Base-by-base conservation (phyloP, 2,329 filamentous ascomycete species). In the Fusarium redolens region DNA sequence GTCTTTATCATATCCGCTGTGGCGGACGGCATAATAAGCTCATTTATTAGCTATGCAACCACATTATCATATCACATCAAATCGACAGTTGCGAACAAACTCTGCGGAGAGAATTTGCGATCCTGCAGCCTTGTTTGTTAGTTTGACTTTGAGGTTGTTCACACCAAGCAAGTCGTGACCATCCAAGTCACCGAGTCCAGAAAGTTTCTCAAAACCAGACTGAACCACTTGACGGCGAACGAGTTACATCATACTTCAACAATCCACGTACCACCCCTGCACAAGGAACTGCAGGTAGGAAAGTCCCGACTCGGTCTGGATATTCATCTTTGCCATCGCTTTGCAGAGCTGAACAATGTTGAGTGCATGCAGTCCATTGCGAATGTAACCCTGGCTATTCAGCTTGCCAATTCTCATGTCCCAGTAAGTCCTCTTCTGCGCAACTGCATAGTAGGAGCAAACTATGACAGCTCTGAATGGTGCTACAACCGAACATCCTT, bases 21-120 rank as follows among this genome's bases (percentile, higher is more conserved):
- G 72, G 72, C 69, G 66, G 72, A 61, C 69, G 65, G 52, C 71
- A 74, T 60, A 65, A 73, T 62, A 75, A 69, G 54, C 48, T 65
- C 59, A 60, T 65, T 58, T 50, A 47, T 69, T 60, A 60, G 55
- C 51, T 74, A 63, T 71, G 64, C 58, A 55, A 72, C 62, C 70
- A 68, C 55, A 72, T 55, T 61, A 62, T 37, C 56, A 55, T 50
- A 68, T 52, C 71, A 63, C 68, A 54, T 50, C 64, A 75, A 56
- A 64, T 67, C 43, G 20, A 52, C 65, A 28, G 22, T 57, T 47
- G 41, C 44, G 52, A 57, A 38, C 43, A 59, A 62, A 25, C 44
- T 47, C 47, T 61, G 48, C 58, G 59, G 50, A 65, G 58, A 59
- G 30, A 52, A 43, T 68, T 50, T 63, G 41, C 63, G 55, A 61